Conservation (phyloP, 2,329 filamentous ascomycete genomes). For the Epichloe gansuensis region DNA sequence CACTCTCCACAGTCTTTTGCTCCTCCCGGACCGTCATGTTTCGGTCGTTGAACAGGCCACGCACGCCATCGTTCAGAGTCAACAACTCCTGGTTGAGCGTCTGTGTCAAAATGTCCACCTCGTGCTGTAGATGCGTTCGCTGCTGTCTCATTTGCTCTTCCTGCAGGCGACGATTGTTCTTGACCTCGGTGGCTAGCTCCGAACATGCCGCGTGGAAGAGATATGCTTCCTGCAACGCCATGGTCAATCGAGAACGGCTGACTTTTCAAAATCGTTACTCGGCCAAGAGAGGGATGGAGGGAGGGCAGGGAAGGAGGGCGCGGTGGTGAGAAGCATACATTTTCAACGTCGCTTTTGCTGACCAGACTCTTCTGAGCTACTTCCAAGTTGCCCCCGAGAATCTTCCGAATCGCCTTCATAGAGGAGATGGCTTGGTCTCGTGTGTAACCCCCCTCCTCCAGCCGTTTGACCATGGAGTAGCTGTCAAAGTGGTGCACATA, state of each 20-base stretch:
- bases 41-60: slow-evolving; percentile 90
- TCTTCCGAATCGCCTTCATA: slow-evolving; percentile 81
- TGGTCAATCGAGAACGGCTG: neutral
- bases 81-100: slow-evolving; percentile 70
- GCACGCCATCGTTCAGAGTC: slow-evolving; percentile 78
- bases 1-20: slow-evolving; percentile 71
- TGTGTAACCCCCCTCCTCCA: slow-evolving; percentile 62
- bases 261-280: neutral
- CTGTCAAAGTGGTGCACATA: slow-evolving; percentile 97
- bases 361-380: slow-evolving; percentile 70
- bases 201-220: slow-evolving; percentile 89
- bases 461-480: slow-evolving; percentile 72
- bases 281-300: neutral
- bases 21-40: slow-evolving; percentile 86
- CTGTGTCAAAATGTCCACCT: slow-evolving; percentile 85
- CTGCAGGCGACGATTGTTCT: slow-evolving; percentile 60
- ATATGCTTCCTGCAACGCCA: slow-evolving; percentile 54
- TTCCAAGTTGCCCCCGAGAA: slow-evolving; percentile 68
- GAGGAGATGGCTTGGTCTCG: slow-evolving; percentile 63
- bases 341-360: slow-evolving; percentile 86
- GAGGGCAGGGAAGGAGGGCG: too few relatives aligned
- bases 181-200: slow-evolving; percentile 78
- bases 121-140: slow-evolving; percentile 76
- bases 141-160: slow-evolving; percentile 75
- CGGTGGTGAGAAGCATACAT: slow-evolving; percentile 28